A percentile compares a stretch with the other conserved stretches of the same genome.
These are phyloP conservation scores for Sambucus nigra DNA, from an alignment of 129 eudicot genomes.

Conservation along the genomic window DNA sequence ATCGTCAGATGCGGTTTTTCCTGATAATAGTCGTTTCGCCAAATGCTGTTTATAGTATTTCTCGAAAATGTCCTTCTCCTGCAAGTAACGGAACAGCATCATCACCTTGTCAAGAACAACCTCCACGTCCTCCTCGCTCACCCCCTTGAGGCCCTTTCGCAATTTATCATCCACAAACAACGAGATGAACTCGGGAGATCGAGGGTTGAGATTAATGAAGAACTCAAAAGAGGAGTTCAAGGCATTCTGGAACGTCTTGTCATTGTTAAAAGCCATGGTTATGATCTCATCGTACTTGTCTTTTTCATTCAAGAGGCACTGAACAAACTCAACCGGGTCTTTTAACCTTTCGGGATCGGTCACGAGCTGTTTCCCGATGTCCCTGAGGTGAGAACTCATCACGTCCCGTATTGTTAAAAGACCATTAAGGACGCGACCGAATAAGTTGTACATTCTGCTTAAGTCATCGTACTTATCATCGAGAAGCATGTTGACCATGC, in stretches of 20 bases:
- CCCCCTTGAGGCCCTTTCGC: slow-evolving; percentile 69
- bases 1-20: no score
- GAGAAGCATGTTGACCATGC: slow-evolving; percentile 64
- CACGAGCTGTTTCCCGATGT: slow-evolving; percentile 67
- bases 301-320: slow-evolving; percentile 45
- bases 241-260: no score
- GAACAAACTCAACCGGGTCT: slow-evolving; percentile 75
- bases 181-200: slow-evolving; percentile 65
- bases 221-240: no score
- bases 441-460: slow-evolving; percentile 59
- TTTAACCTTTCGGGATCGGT: slow-evolving; percentile 59
- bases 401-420: slow-evolving; percentile 45
- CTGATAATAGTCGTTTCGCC: no score
- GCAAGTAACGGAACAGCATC: no score
- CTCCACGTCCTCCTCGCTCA: slow-evolving; percentile 64
- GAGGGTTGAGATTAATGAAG: no score
- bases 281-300: slow-evolving; percentile 54
- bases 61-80: no score
- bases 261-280: slow-evolving; percentile 24
- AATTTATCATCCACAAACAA: slow-evolving; percentile 73
- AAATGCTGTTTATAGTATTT: no score
- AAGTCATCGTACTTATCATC: slow-evolving; percentile 65
- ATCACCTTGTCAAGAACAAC: no score
- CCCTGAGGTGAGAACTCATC: slow-evolving; percentile 62
- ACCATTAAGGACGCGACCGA: slow-evolving; percentile 48